Base-by-base conservation (phyloP, 2,329 filamentous ascomycete genomes). In the Lachnellula cervina region DNA sequence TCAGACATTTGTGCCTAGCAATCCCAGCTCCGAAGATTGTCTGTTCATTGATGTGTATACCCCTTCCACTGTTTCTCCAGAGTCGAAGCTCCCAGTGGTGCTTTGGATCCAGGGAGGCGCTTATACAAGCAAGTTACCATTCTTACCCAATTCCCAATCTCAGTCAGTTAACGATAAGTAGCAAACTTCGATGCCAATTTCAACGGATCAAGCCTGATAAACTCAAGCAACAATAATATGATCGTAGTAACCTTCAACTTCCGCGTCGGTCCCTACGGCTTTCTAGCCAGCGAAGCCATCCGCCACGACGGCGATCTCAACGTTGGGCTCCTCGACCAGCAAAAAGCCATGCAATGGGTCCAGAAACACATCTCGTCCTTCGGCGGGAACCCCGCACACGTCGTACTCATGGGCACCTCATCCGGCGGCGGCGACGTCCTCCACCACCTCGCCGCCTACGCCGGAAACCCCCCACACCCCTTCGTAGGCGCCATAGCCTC, bases 191-290 rank as follows among this genome's bases (percentile, higher is more conserved):
- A 77, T 58, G 65, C 73, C 1, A 78, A 86, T 59, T 79, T 80
- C 62, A 82, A 89, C 61, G 84, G 82, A 1, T 77, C 77, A 0
- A 80, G 80, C 0, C 70, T 90, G n/a, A 74, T 84, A 23, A 66
- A 76, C 28, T 83, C 82, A 0, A 79, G 80, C 17, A 74, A 76
- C 25, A 73, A 79, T 54, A 75, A 80, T 43, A 84, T 90, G 43
- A 71, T 91, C 0, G 81, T 89, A 0, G 84, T 90, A 5, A 84
- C 77, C 11, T 78, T 89, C 70, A 90, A 89, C 71, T 90, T 91
- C 66, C 83, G 88, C 4, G 86, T 91, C 4, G 87, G 87, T 0
- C 78, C 82, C 0, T 89, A 84, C 61, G 88, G 88, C 0, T 90
- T 89, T 65, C 75, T 91, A 14, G 80, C 81, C 3, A 74, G 81